These are phyloP conservation scores for Curvularia sp. DNA, from an alignment of 2,329 filamentous ascomycete species.

Conservation along the genomic window DNA sequence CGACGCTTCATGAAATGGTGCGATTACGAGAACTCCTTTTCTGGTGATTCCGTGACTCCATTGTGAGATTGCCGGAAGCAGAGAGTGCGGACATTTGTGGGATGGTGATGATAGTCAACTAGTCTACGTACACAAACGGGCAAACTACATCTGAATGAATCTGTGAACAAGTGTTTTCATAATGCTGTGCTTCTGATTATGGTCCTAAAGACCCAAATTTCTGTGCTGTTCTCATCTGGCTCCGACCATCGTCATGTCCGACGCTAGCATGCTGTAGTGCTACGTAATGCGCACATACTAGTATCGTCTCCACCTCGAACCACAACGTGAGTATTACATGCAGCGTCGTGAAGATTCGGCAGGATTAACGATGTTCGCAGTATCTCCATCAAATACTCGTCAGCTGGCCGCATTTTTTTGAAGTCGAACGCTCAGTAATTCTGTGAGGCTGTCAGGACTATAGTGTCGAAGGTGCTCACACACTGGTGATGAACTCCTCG, in stretches of 20 bases:
- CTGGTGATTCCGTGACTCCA: conserved; percentile 15
- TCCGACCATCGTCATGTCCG: not conserved
- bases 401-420: not conserved
- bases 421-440: not conserved
- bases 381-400: not conserved
- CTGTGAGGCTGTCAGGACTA: not conserved
- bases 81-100: conserved; percentile 17
- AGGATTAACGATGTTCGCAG: not conserved
- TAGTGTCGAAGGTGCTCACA: not conserved
- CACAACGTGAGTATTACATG: not conserved
- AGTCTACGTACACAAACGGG: conserved; percentile 12
- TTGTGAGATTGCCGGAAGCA: conserved; percentile 13
- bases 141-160: conserved; percentile 3
- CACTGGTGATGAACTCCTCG: not conserved
- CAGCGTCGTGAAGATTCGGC: not conserved
- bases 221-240: not conserved
- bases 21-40: conserved; percentile 7
- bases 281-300: not conserved
- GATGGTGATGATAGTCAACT: conserved; percentile 16
- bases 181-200: not conserved
- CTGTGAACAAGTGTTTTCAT: not conserved
- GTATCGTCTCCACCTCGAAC: not conserved
- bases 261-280: not conserved
- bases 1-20: conserved; percentile 4
- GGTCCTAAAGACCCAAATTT: not conserved